Base-by-base conservation (phyloP, 345 rosid species). In the thale cress (Arabidopsis thaliana) region DNA sequence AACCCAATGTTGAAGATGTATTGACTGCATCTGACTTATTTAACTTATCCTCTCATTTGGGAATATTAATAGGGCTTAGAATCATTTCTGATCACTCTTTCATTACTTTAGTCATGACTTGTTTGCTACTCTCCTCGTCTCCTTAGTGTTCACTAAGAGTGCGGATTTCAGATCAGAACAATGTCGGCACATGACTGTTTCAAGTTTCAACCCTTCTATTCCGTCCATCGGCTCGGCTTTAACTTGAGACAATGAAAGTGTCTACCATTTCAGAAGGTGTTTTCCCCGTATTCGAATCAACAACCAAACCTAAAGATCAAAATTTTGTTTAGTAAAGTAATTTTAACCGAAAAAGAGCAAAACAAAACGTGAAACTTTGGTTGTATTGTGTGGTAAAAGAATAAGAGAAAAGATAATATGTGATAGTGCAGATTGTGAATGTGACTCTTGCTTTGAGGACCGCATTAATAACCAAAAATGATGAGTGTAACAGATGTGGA, bases 401-500 rank as follows among this genome's bases (percentile, higher is more conserved):
- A 7, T 38, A 50, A 50, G 32, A 48, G 6, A 38, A 49, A 30
- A 24, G 10, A 25, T 7, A 30, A 7, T 2, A 0, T 20, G 49
- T 25, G 67, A 37, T 9, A 32, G 60, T 50, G 79, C 28, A 65
- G 72, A 67, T 37, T 59, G 56, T 40, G 72, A 67, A 25, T 59
- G 56, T 40, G 79, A 75, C 67, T 66, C 44, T 13, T 40, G 36
- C 36, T 16, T 49, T 38, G 49, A 30, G 68, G 69, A 75, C 73
- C 62, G 56, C 68, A 59, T 41, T 48, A 76, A 61, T 14, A 68
- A 57, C 57, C 68, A 36, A 75, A 63, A 60, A 30, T 23, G 13
- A 60, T 51, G 74, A 68, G 57, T 60, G 74, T 61, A 53, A 60
- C 16, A 68, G 79, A 68, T 61, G 63, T 72, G 46, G 79, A 76